Base-by-base conservation (phyloP, 495 filamentous ascomycete species). In the Penicillium crystallinum region DNA sequence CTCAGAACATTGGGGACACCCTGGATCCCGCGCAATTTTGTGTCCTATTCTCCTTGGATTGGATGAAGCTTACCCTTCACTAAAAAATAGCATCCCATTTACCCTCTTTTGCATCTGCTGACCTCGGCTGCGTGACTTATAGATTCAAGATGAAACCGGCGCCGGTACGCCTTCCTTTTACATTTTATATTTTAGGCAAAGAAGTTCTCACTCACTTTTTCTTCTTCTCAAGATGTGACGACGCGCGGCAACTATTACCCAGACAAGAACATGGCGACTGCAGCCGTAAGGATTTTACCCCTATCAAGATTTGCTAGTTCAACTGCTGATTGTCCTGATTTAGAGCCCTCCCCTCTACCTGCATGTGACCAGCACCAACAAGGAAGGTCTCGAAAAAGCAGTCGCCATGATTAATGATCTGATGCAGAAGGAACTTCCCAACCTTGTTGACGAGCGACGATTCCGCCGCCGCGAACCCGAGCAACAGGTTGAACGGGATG, bases 81-180 rank as follows among this genome's bases (percentile, higher is more conserved):
- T 54, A 57, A 80, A 76, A 73, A 77, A 77, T 84, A 89, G 85
- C 84, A 87, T 80, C 75, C 77, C 70, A 64, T 78, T 66, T 75
- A 70, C 77, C 84, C 86, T 89, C 84, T 81, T 83, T 91, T 88
- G 85, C 90, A 90, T 87, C 86, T 95, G 91, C 93, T 98, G 86
- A 98, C 93, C 83, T 86, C 81, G 70, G 71, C 74, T 87, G 81
- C 87, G 81, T 93, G 88, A 83, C 67, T 88, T 89, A 68, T 96
- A 98, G 93, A 98, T 98, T 61, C 95, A 96, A 88, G 91, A 97
- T 77, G 88, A 97, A 66, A 97, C 93, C 87, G 93, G 93, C 84
- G 92, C 93, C 79, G 93, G 93, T 98, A 98, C 85, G 93, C 86
- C 80, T 77, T 68, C 70, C 78, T 65, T 40, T 56, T 72, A 81